phyloP scores from a whole-genome alignment of 345 rosid species.

The Nephelium lappaceum region DNA sequence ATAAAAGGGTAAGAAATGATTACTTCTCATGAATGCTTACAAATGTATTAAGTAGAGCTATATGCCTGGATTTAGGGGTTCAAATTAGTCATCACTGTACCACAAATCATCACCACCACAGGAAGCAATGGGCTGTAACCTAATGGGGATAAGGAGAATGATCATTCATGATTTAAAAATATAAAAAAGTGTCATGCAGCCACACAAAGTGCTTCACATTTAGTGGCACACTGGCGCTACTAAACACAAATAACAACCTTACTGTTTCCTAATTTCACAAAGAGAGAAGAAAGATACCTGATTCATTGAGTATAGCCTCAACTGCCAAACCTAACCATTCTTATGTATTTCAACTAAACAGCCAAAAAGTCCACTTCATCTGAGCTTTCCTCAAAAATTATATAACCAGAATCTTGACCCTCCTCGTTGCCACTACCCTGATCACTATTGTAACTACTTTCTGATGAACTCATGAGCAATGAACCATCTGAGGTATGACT shows the following conservation, averaged over 20 bases:
- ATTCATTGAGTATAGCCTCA: slow-evolving; percentile 6
- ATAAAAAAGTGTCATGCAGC: background rate
- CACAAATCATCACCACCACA: background rate
- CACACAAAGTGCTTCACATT: background rate
- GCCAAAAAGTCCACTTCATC: slow-evolving; percentile 62
- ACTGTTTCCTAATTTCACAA: background rate
- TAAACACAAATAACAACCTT: background rate
- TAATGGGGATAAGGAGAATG: background rate
- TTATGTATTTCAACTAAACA: slow-evolving; percentile 30
- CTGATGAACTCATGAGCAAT: slow-evolving; percentile 51
- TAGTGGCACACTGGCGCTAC: background rate
- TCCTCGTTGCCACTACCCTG: slow-evolving; percentile 73
- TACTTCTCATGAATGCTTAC: background rate
- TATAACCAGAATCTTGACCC: slow-evolving; percentile 50
- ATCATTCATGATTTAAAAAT: background rate
- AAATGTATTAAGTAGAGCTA: background rate
- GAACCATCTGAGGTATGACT: slow-evolving; percentile 49
- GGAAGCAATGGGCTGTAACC: background rate
- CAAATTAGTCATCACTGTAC: background rate
- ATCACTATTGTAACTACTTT: slow-evolving; percentile 70
- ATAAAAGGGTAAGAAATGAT: background rate
- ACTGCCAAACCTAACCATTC: slow-evolving; percentile 14
- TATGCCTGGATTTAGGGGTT: background rate
- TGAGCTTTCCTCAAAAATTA: slow-evolving; percentile 58
- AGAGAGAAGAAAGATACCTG: slow-evolving; percentile 28